Evolutionary conservation across 345 rosid species (phyloP).

Genomic region (Odontarrhena argentea): DNA sequence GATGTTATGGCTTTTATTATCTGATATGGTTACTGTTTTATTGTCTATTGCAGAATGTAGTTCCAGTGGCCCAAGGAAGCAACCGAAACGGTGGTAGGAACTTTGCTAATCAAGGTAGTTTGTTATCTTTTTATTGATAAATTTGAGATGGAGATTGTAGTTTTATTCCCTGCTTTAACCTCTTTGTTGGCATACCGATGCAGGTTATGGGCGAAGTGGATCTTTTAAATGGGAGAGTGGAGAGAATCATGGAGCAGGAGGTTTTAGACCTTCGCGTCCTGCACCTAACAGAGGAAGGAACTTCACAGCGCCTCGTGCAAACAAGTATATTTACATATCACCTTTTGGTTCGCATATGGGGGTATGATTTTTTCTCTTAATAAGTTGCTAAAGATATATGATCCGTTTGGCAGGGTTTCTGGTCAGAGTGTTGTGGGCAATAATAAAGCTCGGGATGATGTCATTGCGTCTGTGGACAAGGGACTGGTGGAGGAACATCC

Average conservation of each 20-base stretch:
- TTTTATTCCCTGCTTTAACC: slow-evolving; percentile 17
- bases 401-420: slow-evolving; percentile 44
- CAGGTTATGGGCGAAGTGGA: slow-evolving; percentile 54
- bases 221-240: slow-evolving; percentile 64
- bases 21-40: slow-evolving; percentile 17
- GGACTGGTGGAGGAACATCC: slow-evolving; percentile 26
- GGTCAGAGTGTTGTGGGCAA: slow-evolving; percentile 47
- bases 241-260: slow-evolving; percentile 43
- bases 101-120: slow-evolving; percentile 52
- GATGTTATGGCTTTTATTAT: slow-evolving; percentile 20
- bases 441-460: slow-evolving; percentile 33
- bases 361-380: neutral
- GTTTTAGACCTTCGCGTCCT: slow-evolving; percentile 41
- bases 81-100: slow-evolving; percentile 60
- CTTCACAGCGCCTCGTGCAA: slow-evolving; percentile 38
- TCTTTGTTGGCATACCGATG: slow-evolving; percentile 42
- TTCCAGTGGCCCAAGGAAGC: slow-evolving; percentile 43
- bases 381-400: neutral
- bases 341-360: neutral
- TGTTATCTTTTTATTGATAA: neutral
- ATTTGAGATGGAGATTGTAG: neutral
- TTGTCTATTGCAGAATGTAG: slow-evolving; percentile 45
- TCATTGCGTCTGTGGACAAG: slow-evolving; percentile 37
- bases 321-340: slow-evolving; percentile 49
- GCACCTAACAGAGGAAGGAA: slow-evolving; percentile 47